Evolutionary conservation across 2,329 filamentous ascomycete genomes (phyloP).

Genomic region (Fusarium sp.): DNA sequence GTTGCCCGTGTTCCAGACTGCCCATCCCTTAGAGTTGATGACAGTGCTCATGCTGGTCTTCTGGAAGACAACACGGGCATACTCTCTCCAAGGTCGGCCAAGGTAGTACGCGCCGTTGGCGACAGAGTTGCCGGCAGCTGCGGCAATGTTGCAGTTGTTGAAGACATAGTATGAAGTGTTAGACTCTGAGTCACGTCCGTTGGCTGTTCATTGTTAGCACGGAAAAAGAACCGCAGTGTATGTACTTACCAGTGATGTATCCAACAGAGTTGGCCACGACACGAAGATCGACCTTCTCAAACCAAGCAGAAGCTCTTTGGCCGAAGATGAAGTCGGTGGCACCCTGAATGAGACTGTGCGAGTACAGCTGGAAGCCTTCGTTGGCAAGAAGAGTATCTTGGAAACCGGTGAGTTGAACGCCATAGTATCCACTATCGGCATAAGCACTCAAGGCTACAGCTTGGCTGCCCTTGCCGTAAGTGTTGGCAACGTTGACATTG

Average conservation of each 20-base stretch:
- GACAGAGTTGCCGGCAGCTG: conserved; percentile 57
- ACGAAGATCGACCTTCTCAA: conserved; percentile 59
- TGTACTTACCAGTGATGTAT: conserved; percentile 59
- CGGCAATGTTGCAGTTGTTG: conserved; percentile 60
- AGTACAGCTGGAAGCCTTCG: conserved; percentile 63
- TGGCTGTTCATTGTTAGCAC: conserved; percentile 51
- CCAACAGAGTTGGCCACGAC: conserved; percentile 55
- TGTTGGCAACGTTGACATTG: conserved; percentile 70
- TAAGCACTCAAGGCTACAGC: conserved; percentile 64
- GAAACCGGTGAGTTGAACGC: conserved; percentile 61
- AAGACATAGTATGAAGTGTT: conserved; percentile 62
- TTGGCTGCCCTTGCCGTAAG: conserved; percentile 62
- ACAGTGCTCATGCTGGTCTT: conserved; percentile 66
- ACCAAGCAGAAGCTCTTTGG: conserved; percentile 60
- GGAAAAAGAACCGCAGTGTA: accelerated
- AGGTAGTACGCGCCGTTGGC: conserved; percentile 60
- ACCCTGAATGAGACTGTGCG: conserved; percentile 60
- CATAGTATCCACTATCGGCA: conserved; percentile 63
- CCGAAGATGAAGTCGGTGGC: conserved; percentile 68
- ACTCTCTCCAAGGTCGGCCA: conserved; percentile 64
- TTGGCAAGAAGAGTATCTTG: conserved; percentile 67
- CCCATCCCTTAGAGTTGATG: conserved; percentile 73
- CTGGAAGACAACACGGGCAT: conserved; percentile 65
- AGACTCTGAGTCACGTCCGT: conserved; percentile 55
- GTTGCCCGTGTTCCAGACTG: conserved; percentile 65